phyloP scores from a whole-genome alignment of 345 rosid genomes.

The Clarkia xantiana region DNA sequence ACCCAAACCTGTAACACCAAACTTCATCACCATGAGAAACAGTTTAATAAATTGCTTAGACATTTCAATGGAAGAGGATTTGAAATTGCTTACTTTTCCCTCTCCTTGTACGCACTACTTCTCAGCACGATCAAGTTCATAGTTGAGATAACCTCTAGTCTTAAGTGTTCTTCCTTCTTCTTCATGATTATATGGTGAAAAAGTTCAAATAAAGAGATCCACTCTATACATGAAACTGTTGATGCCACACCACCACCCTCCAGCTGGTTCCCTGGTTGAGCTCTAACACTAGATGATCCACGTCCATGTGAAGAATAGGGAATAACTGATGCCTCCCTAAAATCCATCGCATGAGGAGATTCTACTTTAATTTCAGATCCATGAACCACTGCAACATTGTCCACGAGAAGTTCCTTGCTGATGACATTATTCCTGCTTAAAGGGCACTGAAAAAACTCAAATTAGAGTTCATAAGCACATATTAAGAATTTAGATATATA shows the following conservation, averaged over 20 bases:
- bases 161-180: conserved; percentile 35
- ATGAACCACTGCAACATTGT: conserved; percentile 14
- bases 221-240: conserved; percentile 30
- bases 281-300: conserved; percentile 15
- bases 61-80: conserved; percentile 1
- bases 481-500: conserved; percentile 4
- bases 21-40: conserved; percentile 1
- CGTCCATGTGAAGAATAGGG: conserved; percentile 8
- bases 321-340: conserved; percentile 12
- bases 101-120: conserved; percentile 36
- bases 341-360: conserved; percentile 9
- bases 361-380: conserved; percentile 13
- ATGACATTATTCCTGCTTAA: conserved; percentile 72
- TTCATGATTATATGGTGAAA: conserved; percentile 34
- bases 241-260: conserved; percentile 11
- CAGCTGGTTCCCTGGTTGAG: conserved; percentile 13
- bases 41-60: not conserved
- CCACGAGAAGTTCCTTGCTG: not conserved
- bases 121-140: conserved; percentile 65
- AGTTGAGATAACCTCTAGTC: conserved; percentile 56
- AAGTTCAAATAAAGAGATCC: conserved; percentile 42
- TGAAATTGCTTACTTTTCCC: conserved; percentile 46
- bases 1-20: conserved; percentile 36
- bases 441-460: conserved; percentile 81
- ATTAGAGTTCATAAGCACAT: conserved; percentile 68